A percentile compares a stretch with the other conserved stretches of the same genome.
These are phyloP conservation scores for Phycomyces blakesleeanus DNA, from an alignment of 192 early-diverging fungal species.

Conservation along the genomic window DNA sequence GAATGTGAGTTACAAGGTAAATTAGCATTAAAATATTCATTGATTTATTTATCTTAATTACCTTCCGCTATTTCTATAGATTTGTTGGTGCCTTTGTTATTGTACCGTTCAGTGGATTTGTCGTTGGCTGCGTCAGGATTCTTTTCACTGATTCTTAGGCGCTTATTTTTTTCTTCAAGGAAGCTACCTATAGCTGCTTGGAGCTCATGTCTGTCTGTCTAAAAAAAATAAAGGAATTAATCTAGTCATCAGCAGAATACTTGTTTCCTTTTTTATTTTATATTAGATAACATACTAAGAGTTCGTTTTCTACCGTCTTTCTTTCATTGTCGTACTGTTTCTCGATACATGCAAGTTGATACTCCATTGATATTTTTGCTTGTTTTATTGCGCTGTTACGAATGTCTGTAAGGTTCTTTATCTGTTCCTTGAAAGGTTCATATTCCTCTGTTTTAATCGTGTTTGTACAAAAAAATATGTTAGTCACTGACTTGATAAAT, in stretches of 20 bases:
- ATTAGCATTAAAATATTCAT: not conserved
- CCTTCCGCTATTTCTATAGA: not conserved
- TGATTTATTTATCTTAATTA: not conserved
- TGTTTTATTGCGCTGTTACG: not conserved
- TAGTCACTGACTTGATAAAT: too few relatives aligned
- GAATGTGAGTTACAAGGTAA: not conserved
- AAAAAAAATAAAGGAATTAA: not conserved
- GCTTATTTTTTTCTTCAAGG: not conserved
- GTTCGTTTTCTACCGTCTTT: not conserved
- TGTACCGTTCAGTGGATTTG: not conserved
- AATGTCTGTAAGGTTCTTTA: not conserved
- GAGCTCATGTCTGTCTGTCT: not conserved
- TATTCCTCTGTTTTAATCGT: not conserved
- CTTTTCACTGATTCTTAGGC: not conserved
- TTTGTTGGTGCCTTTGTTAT: not conserved
- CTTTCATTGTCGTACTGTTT: not conserved
- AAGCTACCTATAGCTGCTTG: not conserved
- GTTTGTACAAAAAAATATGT: too few relatives aligned
- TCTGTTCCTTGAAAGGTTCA: not conserved
- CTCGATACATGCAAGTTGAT: not conserved
- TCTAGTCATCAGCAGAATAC: not conserved
- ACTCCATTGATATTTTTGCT: not conserved
- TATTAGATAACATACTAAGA: not conserved
- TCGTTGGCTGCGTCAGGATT: not conserved
- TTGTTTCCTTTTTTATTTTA: not conserved